phyloP scores from a whole-genome alignment of 352 stramenopile species.

The Phytophthora lateralis region DNA sequence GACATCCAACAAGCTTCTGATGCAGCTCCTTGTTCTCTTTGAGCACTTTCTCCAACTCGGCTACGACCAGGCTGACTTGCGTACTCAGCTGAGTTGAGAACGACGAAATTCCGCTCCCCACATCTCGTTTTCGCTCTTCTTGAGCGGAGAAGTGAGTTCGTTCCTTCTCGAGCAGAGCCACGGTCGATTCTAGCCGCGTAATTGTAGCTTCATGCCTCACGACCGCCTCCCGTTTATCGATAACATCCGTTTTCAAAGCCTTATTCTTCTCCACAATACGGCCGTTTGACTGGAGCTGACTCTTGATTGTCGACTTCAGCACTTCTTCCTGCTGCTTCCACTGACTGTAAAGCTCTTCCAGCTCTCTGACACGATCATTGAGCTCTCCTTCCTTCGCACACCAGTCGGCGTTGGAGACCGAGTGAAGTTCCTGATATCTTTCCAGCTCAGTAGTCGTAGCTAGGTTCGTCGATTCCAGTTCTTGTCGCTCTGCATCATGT shows the following conservation, averaged over 20 bases:
- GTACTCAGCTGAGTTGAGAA: slow-evolving; percentile 47
- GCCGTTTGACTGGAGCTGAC: slow-evolving; percentile 50
- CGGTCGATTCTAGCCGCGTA: slow-evolving; percentile 51
- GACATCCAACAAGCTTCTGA: slow-evolving; percentile 22
- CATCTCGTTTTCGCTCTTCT: slow-evolving; percentile 41
- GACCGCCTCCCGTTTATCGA: slow-evolving; percentile 26
- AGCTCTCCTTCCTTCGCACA: slow-evolving; percentile 27
- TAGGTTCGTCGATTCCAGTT: slow-evolving; percentile 14
- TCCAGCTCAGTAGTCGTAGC: slow-evolving; percentile 11
- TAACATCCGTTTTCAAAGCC: slow-evolving; percentile 42
- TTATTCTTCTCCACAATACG: slow-evolving; percentile 47
- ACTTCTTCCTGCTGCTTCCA: slow-evolving; percentile 39
- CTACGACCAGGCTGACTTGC: slow-evolving; percentile 45
- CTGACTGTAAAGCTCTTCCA: slow-evolving; percentile 20
- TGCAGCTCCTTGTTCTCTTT: slow-evolving; percentile 50
- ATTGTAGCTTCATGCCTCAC: slow-evolving; percentile 37
- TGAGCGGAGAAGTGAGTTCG: slow-evolving; percentile 41
- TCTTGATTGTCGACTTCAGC: slow-evolving; percentile 43
- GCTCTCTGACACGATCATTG: slow-evolving; percentile 17
- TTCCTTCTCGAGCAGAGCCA: slow-evolving; percentile 57
- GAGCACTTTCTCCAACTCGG: slow-evolving; percentile 54
- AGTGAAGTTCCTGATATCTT: slow-evolving; percentile 34
- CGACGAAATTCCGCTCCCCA: slow-evolving; percentile 32
- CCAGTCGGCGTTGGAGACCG: slow-evolving; percentile 43
- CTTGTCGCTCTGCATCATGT: slow-evolving; percentile 4